A percentile compares a stretch with the other conserved stretches of the same genome.
Conservation (phyloP, 2,329 filamentous ascomycete species). For the Cyphellophora europaea region DNA sequence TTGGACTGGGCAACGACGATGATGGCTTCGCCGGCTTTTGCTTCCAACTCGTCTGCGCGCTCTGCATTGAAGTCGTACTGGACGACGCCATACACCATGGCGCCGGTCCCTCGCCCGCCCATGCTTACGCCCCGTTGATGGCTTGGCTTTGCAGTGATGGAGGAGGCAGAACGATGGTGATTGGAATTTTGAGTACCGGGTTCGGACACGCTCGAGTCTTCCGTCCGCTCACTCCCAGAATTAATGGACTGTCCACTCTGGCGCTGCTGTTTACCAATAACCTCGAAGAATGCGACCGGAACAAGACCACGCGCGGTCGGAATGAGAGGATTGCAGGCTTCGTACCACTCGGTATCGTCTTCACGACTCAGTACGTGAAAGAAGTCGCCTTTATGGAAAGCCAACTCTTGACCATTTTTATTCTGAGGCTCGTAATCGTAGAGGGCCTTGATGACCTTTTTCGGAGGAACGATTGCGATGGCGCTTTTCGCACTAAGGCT, state of each 20-base stretch:
- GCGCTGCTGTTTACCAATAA: slow-evolving; percentile 81
- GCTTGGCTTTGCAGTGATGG: slow-evolving; percentile 23
- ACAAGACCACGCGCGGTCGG: slow-evolving; percentile 84
- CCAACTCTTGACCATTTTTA: slow-evolving; percentile 60
- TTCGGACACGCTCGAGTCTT: slow-evolving; percentile 85
- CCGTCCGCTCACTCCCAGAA: slow-evolving; percentile 37
- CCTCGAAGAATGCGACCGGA: slow-evolving; percentile 87
- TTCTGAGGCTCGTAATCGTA: slow-evolving; percentile 81
- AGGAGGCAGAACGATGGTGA: slow-evolving; percentile 26
- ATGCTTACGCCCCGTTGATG: slow-evolving; percentile 35
- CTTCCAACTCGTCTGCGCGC: slow-evolving; percentile 88
- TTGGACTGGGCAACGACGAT: slow-evolving; percentile 98
- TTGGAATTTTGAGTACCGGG: slow-evolving; percentile 19
- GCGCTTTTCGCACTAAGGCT: slow-evolving; percentile 77
- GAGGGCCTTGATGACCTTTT: slow-evolving; percentile 96
- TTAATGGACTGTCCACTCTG: slow-evolving; percentile 66
- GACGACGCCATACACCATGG: slow-evolving; percentile 94
- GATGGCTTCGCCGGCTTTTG: slow-evolving; percentile 89
- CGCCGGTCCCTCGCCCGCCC: slow-evolving; percentile 49
- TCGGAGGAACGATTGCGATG: slow-evolving; percentile 80
- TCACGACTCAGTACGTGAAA: slow-evolving; percentile 96
- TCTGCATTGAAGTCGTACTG: slow-evolving; percentile 96
- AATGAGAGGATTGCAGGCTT: slow-evolving; percentile 88
- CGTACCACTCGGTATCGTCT: slow-evolving; percentile 93
- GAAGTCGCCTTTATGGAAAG: slow-evolving; percentile 92